Percentiles rank a stretch among this genome's conserved stretches.
Evolutionary conservation across 345 rosid genomes (phyloP).

Genomic region (Mallotus nudiflorus): DNA sequence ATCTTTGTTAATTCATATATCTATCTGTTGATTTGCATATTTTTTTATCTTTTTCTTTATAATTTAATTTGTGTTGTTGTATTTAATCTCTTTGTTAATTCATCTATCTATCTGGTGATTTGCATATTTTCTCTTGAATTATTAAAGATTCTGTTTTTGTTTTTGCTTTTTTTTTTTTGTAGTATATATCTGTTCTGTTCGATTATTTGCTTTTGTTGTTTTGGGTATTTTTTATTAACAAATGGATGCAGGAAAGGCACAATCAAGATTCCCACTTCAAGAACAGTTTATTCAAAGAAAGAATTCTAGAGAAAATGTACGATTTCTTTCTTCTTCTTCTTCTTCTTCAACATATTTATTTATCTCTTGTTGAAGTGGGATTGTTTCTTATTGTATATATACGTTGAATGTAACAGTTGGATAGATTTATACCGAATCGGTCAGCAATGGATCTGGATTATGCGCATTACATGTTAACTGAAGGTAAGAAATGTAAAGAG

Average conservation of each 20-base stretch:
- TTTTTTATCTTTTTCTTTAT: neutral
- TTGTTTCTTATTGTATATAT: neutral
- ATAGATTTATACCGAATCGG: constrained; percentile 22
- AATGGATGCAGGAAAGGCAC: constrained; percentile 37
- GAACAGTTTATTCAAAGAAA: constrained; percentile 44
- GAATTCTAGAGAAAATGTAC: constrained; percentile 46
- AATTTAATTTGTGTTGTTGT: constrained; percentile 6
- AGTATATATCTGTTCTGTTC: neutral
- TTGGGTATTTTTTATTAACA: neutral
- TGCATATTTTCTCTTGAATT: neutral
- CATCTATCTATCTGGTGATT: neutral
- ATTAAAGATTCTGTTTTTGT: neutral
- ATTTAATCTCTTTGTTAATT: neutral
- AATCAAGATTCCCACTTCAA: constrained; percentile 46
- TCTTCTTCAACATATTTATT: neutral
- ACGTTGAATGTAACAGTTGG: neutral
- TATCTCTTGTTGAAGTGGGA: neutral
- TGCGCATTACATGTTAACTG: constrained; percentile 24
- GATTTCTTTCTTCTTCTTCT: neutral
- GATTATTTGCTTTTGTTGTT: neutral
- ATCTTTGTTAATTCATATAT: neutral
- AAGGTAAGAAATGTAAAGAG: constrained; percentile 51
- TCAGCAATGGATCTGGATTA: constrained; percentile 24
- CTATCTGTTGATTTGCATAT: neutral
- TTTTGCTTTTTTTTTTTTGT: neutral